Evolutionary conservation across 306 rosid species (phyloP).

Genomic region (Dryas alaskensis): DNA sequence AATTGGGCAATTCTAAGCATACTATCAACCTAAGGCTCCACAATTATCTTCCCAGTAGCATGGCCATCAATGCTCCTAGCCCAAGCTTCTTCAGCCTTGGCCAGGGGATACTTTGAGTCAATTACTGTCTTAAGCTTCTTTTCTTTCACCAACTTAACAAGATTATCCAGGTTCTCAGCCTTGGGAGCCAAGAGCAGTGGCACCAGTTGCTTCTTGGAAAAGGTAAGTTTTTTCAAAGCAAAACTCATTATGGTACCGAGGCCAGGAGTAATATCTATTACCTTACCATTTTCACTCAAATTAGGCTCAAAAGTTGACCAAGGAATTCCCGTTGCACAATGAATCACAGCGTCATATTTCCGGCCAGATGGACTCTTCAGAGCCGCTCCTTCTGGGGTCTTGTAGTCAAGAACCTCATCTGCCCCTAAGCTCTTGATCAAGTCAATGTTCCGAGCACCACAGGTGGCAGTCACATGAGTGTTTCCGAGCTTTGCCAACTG

Average conservation of each 20-base stretch:
- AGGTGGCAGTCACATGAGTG: constrained; percentile 78
- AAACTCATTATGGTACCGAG: constrained; percentile 36
- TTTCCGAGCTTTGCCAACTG: constrained; percentile 82
- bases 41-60: constrained; percentile 82
- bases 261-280: constrained; percentile 62
- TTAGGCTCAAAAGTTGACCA: constrained; percentile 84
- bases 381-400: constrained; percentile 65
- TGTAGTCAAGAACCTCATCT: constrained; percentile 80
- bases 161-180: constrained; percentile 46
- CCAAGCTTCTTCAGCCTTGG: constrained; percentile 67
- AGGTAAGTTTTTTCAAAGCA: constrained; percentile 58
- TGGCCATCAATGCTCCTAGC: constrained; percentile 71
- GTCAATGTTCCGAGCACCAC: constrained; percentile 71
- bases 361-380: constrained; percentile 63
- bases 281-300: constrained; percentile 57
- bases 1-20: neutral
- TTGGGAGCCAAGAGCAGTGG: constrained; percentile 58
- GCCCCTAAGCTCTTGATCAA: constrained; percentile 68
- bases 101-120: constrained; percentile 62
- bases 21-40: constrained; percentile 34
- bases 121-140: constrained; percentile 67
- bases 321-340: constrained; percentile 57
- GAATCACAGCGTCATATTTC: constrained; percentile 70
- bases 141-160: constrained; percentile 58
- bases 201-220: constrained; percentile 64